These are phyloP conservation scores for Mortierella antarctica DNA, from an alignment of 192 early-diverging fungal genomes.

Conservation along the genomic window DNA sequence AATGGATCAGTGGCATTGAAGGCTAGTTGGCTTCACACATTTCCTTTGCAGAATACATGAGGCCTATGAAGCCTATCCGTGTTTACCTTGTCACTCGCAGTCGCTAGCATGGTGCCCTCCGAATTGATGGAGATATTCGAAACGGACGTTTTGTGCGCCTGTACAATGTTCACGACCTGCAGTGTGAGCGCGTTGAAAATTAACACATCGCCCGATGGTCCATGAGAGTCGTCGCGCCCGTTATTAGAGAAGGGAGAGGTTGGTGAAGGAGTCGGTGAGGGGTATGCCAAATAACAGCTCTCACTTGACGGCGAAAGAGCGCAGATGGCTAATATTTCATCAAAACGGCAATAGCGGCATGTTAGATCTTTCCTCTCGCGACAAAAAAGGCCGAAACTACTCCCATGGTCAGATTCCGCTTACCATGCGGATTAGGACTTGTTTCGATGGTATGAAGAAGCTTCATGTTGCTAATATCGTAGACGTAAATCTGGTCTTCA, in stretches of 20 bases:
- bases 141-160: constrained; percentile 94
- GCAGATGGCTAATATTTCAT: constrained; percentile 72
- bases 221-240: constrained; percentile 58
- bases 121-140: constrained; percentile 88
- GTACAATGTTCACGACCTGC: constrained; percentile 93
- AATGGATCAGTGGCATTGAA: not conserved
- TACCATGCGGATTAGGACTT: constrained; percentile 89
- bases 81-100: constrained; percentile 92
- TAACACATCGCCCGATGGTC: constrained; percentile 84
- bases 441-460: constrained; percentile 96
- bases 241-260: constrained; percentile 62
- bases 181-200: constrained; percentile 91
- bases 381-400: too few species aligned
- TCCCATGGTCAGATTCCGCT: not conserved
- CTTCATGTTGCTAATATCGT: constrained; percentile 99
- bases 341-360: too few species aligned
- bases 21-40: not conserved
- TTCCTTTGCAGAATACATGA: not conserved
- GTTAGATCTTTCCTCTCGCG: too few species aligned
- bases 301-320: constrained; percentile 93
- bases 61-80: not conserved
- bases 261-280: constrained; percentile 76
- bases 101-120: constrained; percentile 94
- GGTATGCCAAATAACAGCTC: constrained; percentile 96
- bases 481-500: constrained; percentile 96